Conservation (phyloP, 805 yeast species). For the Candida pseudofarinosa region DNA sequence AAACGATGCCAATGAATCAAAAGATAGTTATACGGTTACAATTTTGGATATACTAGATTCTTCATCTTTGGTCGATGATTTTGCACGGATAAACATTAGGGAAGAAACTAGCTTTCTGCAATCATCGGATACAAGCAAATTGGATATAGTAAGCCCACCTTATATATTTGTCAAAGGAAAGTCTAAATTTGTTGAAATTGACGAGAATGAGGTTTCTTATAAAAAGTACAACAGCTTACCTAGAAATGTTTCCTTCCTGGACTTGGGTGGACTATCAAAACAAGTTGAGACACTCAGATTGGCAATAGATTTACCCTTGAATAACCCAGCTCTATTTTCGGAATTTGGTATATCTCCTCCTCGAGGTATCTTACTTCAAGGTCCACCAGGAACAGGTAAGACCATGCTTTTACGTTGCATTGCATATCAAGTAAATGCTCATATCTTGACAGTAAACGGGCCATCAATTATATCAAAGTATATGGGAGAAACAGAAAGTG, state of each 20-base stretch:
- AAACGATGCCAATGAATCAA: slow-evolving; percentile 10
- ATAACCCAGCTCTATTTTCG: slow-evolving; percentile 69
- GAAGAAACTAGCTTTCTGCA: slow-evolving; percentile 19
- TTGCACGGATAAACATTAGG: slow-evolving; percentile 28
- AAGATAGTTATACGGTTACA: slow-evolving; percentile 16
- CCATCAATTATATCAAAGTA: slow-evolving; percentile 91
- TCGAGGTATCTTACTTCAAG: slow-evolving; percentile 87
- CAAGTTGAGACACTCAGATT: slow-evolving; percentile 61
- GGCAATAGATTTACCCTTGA: slow-evolving; percentile 76
- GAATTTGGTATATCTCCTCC: slow-evolving; percentile 92
- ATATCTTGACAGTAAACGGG: slow-evolving; percentile 80
- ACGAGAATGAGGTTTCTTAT: slow-evolving; percentile 8
- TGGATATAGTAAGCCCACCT: slow-evolving; percentile 41
- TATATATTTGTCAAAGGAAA: slow-evolving; percentile 34
- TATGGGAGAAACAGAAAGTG: slow-evolving; percentile 88
- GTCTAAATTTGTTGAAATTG: slow-evolving; percentile 5
- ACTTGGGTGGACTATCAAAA: slow-evolving; percentile 73
- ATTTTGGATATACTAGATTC: slow-evolving; percentile 26
- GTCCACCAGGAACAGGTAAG: slow-evolving; percentile 97
- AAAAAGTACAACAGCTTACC: slow-evolving; percentile 43
- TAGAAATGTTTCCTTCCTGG: slow-evolving; percentile 40
- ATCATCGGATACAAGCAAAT: background rate
- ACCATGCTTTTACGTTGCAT: slow-evolving; percentile 82
- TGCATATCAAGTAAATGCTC: slow-evolving; percentile 76
- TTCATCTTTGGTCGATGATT: slow-evolving; percentile 27